phyloP scores from a whole-genome alignment of 371 early-diverging fungal species.

The Mortierella sp. region DNA sequence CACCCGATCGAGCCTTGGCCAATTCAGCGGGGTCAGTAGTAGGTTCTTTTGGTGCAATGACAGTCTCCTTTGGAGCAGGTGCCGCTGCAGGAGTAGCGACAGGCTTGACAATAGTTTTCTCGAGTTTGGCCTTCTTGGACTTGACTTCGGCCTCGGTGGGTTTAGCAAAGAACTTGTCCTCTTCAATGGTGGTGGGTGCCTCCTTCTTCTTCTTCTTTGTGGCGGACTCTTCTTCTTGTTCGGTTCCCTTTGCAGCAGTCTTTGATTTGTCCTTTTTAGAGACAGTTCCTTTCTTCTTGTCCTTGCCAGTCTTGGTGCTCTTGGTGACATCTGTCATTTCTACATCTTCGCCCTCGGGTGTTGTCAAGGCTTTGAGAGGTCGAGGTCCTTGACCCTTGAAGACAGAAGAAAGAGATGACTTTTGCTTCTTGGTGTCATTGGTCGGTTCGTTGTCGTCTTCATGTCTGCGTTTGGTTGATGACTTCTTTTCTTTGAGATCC shows the following conservation, averaged over 20 bases:
- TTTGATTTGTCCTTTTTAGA: slow-evolving; percentile 30
- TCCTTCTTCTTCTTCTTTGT: slow-evolving; percentile 40
- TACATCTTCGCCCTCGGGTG: slow-evolving; percentile 15
- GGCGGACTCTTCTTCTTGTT: slow-evolving; percentile 34
- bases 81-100: slow-evolving; percentile 5
- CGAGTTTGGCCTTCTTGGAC: slow-evolving; percentile 45
- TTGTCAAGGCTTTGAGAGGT: slow-evolving; percentile 23
- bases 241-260: slow-evolving; percentile 44
- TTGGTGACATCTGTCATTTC: slow-evolving; percentile 32
- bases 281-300: slow-evolving; percentile 8
- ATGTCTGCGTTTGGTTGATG: slow-evolving; percentile 30
- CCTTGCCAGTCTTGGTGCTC: slow-evolving; percentile 33
- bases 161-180: slow-evolving; percentile 37
- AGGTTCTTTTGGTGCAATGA: slow-evolving; percentile 16
- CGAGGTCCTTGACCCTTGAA: slow-evolving; percentile 49
- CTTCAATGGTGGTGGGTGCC: slow-evolving; percentile 34
- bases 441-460: slow-evolving; percentile 5
- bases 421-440: slow-evolving; percentile 22
- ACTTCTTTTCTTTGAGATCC: slow-evolving; percentile 14
- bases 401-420: slow-evolving; percentile 32
- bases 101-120: slow-evolving; percentile 16
- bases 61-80: not conserved
- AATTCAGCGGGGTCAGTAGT: slow-evolving; percentile 46
- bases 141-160: slow-evolving; percentile 42
- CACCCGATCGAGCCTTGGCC: slow-evolving; percentile 61